A percentile compares a stretch with the other conserved stretches of the same genome.
Conservation (phyloP, 2,329 filamentous ascomycete genomes). For the Scedosporium aurantiacum region DNA sequence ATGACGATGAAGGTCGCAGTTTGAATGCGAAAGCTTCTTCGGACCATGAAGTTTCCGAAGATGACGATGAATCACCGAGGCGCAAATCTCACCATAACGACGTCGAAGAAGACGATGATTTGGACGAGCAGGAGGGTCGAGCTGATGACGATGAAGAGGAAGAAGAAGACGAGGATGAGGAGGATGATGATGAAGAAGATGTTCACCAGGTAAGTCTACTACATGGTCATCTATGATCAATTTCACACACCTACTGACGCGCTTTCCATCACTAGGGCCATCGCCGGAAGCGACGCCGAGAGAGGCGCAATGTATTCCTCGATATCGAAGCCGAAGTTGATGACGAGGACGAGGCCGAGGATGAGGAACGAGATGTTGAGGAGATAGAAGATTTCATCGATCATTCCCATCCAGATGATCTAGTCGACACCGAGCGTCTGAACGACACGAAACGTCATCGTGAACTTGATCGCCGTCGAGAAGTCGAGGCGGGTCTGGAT, state of each 20-base stretch:
- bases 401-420: slow-evolving; percentile 82
- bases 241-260: slow-evolving; percentile 5
- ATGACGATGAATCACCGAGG: slow-evolving; percentile 25
- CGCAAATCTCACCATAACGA: slow-evolving; percentile 24
- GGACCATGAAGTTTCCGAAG: slow-evolving; percentile 20
- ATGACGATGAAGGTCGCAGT: slow-evolving; percentile 11
- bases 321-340: slow-evolving; percentile 98
- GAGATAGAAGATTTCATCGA: slow-evolving; percentile 77
- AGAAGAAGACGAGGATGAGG: slow-evolving; percentile 33
- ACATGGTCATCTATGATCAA: neutral
- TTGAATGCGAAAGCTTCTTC: slow-evolving; percentile 6
- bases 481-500: slow-evolving; percentile 78
- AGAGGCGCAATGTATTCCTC: slow-evolving; percentile 75
- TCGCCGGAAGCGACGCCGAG: slow-evolving; percentile 71
- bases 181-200: slow-evolving; percentile 38
- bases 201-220: slow-evolving; percentile 46
- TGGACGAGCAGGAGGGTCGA: slow-evolving; percentile 23
- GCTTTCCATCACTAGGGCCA: slow-evolving; percentile 35
- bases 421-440: slow-evolving; percentile 67
- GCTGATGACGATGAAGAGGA: slow-evolving; percentile 27
- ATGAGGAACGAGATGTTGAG: slow-evolving; percentile 81
- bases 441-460: slow-evolving; percentile 87
- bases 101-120: slow-evolving; percentile 26
- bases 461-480: slow-evolving; percentile 84
- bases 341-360: slow-evolving; percentile 78